Evolutionary conservation across 2,329 filamentous ascomycete genomes (phyloP).

Genomic region (Aspergillus sp.): DNA sequence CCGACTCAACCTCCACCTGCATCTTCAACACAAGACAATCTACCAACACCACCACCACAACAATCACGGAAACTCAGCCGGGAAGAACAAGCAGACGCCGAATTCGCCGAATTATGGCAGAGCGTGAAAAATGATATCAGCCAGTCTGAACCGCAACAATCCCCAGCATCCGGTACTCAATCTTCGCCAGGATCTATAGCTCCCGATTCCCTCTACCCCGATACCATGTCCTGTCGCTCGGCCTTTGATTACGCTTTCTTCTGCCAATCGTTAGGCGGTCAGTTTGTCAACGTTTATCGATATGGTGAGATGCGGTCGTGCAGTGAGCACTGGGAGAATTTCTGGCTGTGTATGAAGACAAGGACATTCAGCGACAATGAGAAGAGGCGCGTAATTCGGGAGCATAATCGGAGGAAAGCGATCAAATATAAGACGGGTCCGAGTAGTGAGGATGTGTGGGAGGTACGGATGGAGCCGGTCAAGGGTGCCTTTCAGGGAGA

Average conservation of each 20-base stretch:
- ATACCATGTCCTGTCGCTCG: slow-evolving; percentile 81
- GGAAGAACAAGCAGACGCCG: slow-evolving; percentile 53
- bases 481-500: slow-evolving; percentile 49
- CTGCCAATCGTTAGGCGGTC: slow-evolving; percentile 86
- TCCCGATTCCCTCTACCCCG: slow-evolving; percentile 71
- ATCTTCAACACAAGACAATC: slow-evolving; percentile 13
- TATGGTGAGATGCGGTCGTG: slow-evolving; percentile 76
- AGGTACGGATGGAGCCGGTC: slow-evolving; percentile 65
- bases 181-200: slow-evolving; percentile 42
- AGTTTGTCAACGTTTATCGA: slow-evolving; percentile 90
- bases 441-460: slow-evolving; percentile 91
- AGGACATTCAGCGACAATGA: slow-evolving; percentile 61
- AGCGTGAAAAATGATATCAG: slow-evolving; percentile 44
- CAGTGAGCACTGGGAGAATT: slow-evolving; percentile 84
- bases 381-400: slow-evolving; percentile 61
- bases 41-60: slow-evolving; percentile 16
- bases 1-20: slow-evolving; percentile 9
- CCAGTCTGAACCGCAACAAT: slow-evolving; percentile 10
- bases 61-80: slow-evolving; percentile 33
- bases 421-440: slow-evolving; percentile 65
- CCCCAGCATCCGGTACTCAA: slow-evolving; percentile 8
- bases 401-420: slow-evolving; percentile 67
- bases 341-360: slow-evolving; percentile 96
- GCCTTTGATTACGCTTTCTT: slow-evolving; percentile 93
- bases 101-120: slow-evolving; percentile 55